Evolutionary conservation across 208 protist species (phyloP), one percentile per base, ranked within the genome.

Genomic region (Trypanosoma brucei): DNA sequence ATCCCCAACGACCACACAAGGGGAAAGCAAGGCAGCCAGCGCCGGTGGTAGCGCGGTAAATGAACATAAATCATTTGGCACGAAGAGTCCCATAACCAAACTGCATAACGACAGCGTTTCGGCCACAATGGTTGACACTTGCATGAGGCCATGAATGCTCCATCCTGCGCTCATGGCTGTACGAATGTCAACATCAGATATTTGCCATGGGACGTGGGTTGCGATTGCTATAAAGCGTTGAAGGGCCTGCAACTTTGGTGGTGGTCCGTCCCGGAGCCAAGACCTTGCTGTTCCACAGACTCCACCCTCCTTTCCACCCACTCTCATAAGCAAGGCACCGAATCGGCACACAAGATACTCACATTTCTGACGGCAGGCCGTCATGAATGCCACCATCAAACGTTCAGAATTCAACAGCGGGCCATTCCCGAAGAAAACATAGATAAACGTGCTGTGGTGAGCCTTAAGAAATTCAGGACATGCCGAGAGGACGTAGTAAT

Each of bases 311-410:
- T 74, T 62, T 58, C 71, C 51, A 36, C 65, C 57, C 61, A 89
- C 86, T 14, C 70, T 75, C 67, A 86, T 52, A 44, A 94, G 70
- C 48, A 91, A 64, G 9, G 83, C 80, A 22, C 76, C 62, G 67
- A 80, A 92, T 62, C 83, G 80, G 14, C 68, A 75, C 42, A 92
- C 83, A 36, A 94, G 77, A 70, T 88, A 90, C 70, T 84, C 83
- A 63, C 88, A 94, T 54, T 72, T 82, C 64, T 92, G 84, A 1
- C 88, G 81, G 59, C 81, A 86, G 13, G 84, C 88, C 8, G 80
- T 77, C 84, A 94, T 92, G 13, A 86, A 67, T 34, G 84, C 84
- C 33, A 94, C 33, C 88, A 94, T 91, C 39, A 94, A 73, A 8
- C 88, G 80, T 63, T 75, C 72, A 45, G 85, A 82, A 45, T 91